Conservation (phyloP, 371 early-diverging fungal species). For the Edhazardia aedis region DNA sequence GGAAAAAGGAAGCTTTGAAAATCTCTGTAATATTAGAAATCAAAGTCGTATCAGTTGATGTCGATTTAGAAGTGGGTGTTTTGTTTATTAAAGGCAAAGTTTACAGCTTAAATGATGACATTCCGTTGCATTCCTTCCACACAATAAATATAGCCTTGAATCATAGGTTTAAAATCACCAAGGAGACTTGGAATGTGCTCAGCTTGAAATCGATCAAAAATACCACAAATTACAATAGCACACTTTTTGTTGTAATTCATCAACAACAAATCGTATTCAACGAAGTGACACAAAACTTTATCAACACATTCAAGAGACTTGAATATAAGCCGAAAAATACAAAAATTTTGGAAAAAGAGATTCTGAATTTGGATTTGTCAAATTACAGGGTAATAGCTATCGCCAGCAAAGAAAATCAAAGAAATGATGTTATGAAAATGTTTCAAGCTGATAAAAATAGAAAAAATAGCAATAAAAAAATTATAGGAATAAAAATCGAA, state of each 20-base stretch:
- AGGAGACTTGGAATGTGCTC: conserved; percentile 14
- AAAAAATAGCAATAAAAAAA: conserved; percentile 2
- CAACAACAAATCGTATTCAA: conserved; percentile 33
- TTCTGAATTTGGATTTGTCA: conserved; percentile 6
- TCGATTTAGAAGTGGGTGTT: conserved; percentile 34
- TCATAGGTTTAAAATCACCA: conserved; percentile 30
- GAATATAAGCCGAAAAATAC: conserved; percentile 32
- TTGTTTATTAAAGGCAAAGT: conserved; percentile 42
- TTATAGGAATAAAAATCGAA: conserved; percentile 23
- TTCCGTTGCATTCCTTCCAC: conserved; percentile 38
- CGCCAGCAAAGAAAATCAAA: conserved; percentile 8
- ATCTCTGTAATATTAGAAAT: conserved; percentile 31
- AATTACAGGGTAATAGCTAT: no score
- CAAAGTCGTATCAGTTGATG: conserved; percentile 23
- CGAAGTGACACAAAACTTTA: conserved; percentile 9
- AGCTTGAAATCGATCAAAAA: conserved; percentile 14
- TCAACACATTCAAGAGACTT: conserved; percentile 20
- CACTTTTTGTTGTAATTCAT: conserved; percentile 32
- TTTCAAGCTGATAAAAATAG: neutral
- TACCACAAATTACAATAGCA: conserved; percentile 16
- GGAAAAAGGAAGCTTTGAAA: conserved; percentile 26
- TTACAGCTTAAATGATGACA: conserved; percentile 32
- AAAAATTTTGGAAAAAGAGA: conserved; percentile 8
- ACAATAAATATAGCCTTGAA: conserved; percentile 32
- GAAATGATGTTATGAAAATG: conserved; percentile 11